These are phyloP conservation scores for Globisporangium spinosum DNA, from an alignment of 352 stramenopile genomes.

Conservation along the genomic window DNA sequence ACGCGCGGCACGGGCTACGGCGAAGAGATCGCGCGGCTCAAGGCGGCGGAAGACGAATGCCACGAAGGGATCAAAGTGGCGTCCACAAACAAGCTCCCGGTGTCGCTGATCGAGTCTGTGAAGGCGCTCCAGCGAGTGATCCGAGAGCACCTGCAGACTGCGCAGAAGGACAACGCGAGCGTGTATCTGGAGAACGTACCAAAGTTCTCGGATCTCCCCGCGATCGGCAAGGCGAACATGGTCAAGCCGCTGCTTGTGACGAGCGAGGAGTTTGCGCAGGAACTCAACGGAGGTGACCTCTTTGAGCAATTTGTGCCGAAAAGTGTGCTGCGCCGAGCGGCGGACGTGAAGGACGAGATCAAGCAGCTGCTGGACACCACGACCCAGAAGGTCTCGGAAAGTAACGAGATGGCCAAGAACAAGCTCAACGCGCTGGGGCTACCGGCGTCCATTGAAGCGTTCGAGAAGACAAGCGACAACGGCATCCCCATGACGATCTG, in stretches of 20 bases:
- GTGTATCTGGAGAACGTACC: constrained; percentile 82
- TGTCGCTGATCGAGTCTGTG: constrained; percentile 48
- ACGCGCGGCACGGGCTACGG: constrained; percentile 59
- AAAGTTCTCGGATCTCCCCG: constrained; percentile 42
- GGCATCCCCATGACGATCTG: constrained; percentile 53
- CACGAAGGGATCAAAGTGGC: constrained; percentile 54
- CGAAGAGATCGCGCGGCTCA: constrained; percentile 69
- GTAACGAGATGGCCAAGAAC: constrained; percentile 47
- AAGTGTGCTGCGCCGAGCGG: constrained; percentile 40
- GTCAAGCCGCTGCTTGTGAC: constrained; percentile 51
- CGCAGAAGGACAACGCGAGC: constrained; percentile 77
- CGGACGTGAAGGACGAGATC: constrained; percentile 48
- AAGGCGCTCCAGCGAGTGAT: constrained; percentile 54
- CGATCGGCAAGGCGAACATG: constrained; percentile 64
- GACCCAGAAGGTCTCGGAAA: constrained; percentile 38
- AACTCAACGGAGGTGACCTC: constrained; percentile 54
- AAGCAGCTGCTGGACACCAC: constrained; percentile 37
- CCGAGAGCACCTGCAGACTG: constrained; percentile 47
- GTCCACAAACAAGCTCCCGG: constrained; percentile 58
- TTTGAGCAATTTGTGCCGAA: constrained; percentile 72
- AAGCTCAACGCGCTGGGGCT: constrained; percentile 57
- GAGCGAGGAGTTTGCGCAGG: constrained; percentile 45
- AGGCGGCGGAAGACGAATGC: constrained; percentile 49
- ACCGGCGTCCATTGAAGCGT: constrained; percentile 75
- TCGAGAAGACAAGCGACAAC: constrained; percentile 59